Evolutionary conservation across 495 filamentous ascomycete genomes (phyloP), one percentile per base, ranked within the genome.

Genomic region (Trichoderma virens): DNA sequence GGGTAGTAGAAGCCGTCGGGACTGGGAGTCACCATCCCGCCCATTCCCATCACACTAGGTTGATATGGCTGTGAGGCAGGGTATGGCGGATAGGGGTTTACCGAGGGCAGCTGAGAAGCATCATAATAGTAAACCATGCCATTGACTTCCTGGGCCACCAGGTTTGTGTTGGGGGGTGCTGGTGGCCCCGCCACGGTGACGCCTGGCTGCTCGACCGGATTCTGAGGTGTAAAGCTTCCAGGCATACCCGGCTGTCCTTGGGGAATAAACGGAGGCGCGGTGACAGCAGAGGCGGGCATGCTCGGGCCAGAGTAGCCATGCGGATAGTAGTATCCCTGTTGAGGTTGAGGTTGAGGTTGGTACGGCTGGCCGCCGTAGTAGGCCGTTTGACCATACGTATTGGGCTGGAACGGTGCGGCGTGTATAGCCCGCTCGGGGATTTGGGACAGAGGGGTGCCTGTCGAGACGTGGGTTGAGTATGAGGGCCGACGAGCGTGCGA

Each of bases 41-140:
- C 89, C 84, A 91, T 89, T 31, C 83, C 88, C 59, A 88, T 83
- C 61, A 87, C 82, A 18, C 83, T 86, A 68, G 85, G 64, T 78
- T 78, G 59, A 75, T 79, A 80, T 25, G 64, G 66, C 59, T 87
- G 86, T 30, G 79, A 67, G 34, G 79, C 67, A 25, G 78, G 75
- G 64, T 82, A 85, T 4, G 83, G 67, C 20, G 74, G 78, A 63
- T 82, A 83, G 2, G 72, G 73, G 32, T 81, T 74, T 65, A 85
- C 81, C 9, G 82, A 71, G 47, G 81, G 80, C 64, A 91, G 77
- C 72, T 94, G 89, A 11, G 86, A 81, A 34, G 89, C 81, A 70
- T 96, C 88, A 65, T 92, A 92, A 72, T 96, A 99, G 74, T 96
- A 98, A 4, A 96, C 92, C 79, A 93, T 97, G 59, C 95, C 94